Percentiles rank a stretch among this genome's conserved stretches.
Conservation (phyloP, 306 rosid genomes). For the Aeschynomene evenia region DNA sequence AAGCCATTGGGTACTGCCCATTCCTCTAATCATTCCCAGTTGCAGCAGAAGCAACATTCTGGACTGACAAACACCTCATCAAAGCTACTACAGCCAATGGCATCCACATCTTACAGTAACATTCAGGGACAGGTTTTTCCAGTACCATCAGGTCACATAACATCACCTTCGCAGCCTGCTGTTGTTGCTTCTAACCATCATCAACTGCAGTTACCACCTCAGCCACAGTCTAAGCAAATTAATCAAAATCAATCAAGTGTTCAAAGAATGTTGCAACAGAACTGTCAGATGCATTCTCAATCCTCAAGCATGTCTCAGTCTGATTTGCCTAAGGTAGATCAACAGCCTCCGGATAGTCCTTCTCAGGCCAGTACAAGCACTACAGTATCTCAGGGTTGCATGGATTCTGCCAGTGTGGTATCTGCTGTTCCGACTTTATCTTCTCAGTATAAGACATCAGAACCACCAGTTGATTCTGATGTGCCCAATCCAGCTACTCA, state of each 20-base stretch:
- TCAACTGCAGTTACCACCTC: slow-evolving; percentile 48
- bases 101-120: slow-evolving; percentile 62
- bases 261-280: slow-evolving; percentile 67
- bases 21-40: slow-evolving; percentile 66
- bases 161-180: slow-evolving; percentile 49
- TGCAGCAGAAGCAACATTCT: slow-evolving; percentile 64
- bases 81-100: slow-evolving; percentile 65
- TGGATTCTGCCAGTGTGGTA: slow-evolving; percentile 47
- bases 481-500: slow-evolving; percentile 48
- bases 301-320: slow-evolving; percentile 53
- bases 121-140: slow-evolving; percentile 61
- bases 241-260: slow-evolving; percentile 63
- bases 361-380: slow-evolving; percentile 48
- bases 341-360: slow-evolving; percentile 49
- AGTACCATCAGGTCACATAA: slow-evolving; percentile 52
- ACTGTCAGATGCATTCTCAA: slow-evolving; percentile 56
- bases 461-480: slow-evolving; percentile 53
- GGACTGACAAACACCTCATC: slow-evolving; percentile 53
- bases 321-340: slow-evolving; percentile 63
- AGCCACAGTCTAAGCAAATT: slow-evolving; percentile 60
- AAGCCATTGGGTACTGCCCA: slow-evolving; percentile 62
- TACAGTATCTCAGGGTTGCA: slow-evolving; percentile 52
- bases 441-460: slow-evolving; percentile 76
- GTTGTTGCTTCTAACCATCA: slow-evolving; percentile 47
- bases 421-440: slow-evolving; percentile 50